These are phyloP conservation scores for Lasiosphaeriaceae sp. DNA, from an alignment of 495 filamentous ascomycete genomes.

Conservation along the genomic window DNA sequence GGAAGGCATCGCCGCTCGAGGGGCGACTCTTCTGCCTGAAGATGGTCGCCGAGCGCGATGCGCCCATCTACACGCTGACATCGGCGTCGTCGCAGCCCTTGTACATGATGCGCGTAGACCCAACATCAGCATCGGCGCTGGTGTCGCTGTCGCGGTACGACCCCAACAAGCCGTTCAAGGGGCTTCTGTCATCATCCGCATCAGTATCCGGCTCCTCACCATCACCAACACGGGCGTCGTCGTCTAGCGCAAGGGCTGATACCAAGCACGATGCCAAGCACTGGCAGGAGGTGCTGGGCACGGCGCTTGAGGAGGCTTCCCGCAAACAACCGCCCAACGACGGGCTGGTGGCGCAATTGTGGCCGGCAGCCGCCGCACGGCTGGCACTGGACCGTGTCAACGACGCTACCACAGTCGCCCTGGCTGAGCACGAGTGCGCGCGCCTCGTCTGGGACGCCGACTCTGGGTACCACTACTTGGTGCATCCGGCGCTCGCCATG, in stretches of 20 bases:
- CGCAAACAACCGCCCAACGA: slow-evolving; percentile 59
- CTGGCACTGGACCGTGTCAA: slow-evolving; percentile 65
- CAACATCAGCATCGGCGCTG: slow-evolving; percentile 51
- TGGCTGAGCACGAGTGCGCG: slow-evolving; percentile 68
- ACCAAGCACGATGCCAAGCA: slow-evolving; percentile 32
- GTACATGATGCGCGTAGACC: slow-evolving; percentile 50
- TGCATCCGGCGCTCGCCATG: slow-evolving; percentile 63
- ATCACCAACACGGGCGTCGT: slow-evolving; percentile 24
- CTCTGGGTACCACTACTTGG: slow-evolving; percentile 61
- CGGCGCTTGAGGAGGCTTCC: slow-evolving; percentile 55
- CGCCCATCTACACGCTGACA: slow-evolving; percentile 50
- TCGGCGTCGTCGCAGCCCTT: slow-evolving; percentile 46
- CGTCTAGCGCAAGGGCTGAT: slow-evolving; percentile 14
- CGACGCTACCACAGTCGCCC: slow-evolving; percentile 55
- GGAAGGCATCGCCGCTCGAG: slow-evolving; percentile 47
- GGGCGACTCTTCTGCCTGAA: slow-evolving; percentile 49
- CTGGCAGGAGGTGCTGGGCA: slow-evolving; percentile 54
- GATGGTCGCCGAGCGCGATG: slow-evolving; percentile 43
- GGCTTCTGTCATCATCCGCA: background rate
- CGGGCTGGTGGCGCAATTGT: slow-evolving; percentile 69
- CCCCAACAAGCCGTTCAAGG: slow-evolving; percentile 47
- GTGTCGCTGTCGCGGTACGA: slow-evolving; percentile 51
- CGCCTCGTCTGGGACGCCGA: slow-evolving; percentile 66
- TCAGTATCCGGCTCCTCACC: background rate
- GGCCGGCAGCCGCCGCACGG: slow-evolving; percentile 64